phyloP scores from a whole-genome alignment of 169 alveolate genomes.

The Eimeria praecox region DNA sequence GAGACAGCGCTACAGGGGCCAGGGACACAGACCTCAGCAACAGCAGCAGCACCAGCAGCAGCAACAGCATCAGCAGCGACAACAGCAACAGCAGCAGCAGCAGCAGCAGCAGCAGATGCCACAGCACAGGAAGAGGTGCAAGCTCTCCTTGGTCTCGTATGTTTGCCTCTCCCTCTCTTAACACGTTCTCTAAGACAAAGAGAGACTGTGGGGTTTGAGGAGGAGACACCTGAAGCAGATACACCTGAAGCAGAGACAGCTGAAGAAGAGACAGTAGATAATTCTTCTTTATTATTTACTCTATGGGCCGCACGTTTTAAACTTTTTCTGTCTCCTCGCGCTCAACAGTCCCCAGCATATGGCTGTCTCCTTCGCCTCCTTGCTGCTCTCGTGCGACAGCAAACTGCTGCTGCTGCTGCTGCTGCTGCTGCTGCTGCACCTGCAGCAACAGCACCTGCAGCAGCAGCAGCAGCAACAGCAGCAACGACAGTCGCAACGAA shows the following conservation, averaged over 20 bases:
- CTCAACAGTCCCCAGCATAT: background rate
- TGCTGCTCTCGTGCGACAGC: slow-evolving; percentile 28
- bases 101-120: background rate
- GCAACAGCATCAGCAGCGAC: slow-evolving; percentile 31
- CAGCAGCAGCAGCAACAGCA: slow-evolving; percentile 17
- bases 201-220: background rate
- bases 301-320: background rate
- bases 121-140: background rate
- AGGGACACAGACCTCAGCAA: background rate
- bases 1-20: background rate
- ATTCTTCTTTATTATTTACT: background rate
- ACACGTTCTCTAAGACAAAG: background rate
- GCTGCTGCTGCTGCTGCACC: background rate
- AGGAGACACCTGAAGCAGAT: too few relatives aligned
- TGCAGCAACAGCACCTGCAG: background rate
- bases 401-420: background rate
- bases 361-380: slow-evolving; percentile 2
- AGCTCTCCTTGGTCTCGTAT: background rate
- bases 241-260: too few relatives aligned
- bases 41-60: background rate
- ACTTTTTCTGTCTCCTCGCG: background rate
- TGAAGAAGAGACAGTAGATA: background rate
- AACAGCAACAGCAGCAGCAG: slow-evolving; percentile 7
- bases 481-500: background rate
- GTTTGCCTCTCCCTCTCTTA: background rate